These are phyloP conservation scores for Rhypophila decipiens DNA, from an alignment of 495 filamentous ascomycete genomes.

Conservation along the genomic window DNA sequence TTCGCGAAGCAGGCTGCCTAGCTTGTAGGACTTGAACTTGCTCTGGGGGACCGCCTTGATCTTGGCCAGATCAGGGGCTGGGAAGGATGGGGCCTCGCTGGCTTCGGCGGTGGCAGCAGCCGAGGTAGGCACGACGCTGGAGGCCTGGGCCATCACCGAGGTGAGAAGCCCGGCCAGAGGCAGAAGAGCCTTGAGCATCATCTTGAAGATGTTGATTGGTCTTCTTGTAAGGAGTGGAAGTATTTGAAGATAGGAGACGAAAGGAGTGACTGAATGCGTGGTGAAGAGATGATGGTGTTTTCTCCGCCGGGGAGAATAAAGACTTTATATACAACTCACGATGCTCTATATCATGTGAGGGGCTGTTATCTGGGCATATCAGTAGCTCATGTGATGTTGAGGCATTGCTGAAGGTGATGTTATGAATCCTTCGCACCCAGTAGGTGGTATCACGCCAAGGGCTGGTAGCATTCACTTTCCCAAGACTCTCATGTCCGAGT, in stretches of 20 bases:
- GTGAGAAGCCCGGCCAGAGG: background rate
- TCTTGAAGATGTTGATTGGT: background rate
- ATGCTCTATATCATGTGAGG: too few relatives aligned
- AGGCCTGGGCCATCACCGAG: background rate
- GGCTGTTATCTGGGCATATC: too few relatives aligned
- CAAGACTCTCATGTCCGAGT: too few relatives aligned
- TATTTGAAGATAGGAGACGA: background rate
- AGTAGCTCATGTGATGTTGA: too few relatives aligned
- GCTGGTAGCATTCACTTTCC: too few relatives aligned
- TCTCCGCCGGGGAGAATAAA: too few relatives aligned
- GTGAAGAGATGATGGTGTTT: too few relatives aligned
- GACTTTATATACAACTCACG: too few relatives aligned
- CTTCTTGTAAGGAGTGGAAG: background rate
- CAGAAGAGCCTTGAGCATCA: background rate
- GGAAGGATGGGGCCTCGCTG: background rate
- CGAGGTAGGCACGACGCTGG: background rate
- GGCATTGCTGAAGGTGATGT: too few relatives aligned
- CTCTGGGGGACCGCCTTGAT: background rate
- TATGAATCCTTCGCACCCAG: too few relatives aligned
- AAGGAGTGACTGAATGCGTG: too few relatives aligned
- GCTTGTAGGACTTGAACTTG: background rate
- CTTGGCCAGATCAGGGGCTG: background rate
- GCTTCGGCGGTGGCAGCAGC: background rate
- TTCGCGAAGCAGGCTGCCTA: background rate
- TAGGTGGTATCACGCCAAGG: too few relatives aligned